Conservation (phyloP, 495 filamentous ascomycete species). For the Letharia lupina region DNA sequence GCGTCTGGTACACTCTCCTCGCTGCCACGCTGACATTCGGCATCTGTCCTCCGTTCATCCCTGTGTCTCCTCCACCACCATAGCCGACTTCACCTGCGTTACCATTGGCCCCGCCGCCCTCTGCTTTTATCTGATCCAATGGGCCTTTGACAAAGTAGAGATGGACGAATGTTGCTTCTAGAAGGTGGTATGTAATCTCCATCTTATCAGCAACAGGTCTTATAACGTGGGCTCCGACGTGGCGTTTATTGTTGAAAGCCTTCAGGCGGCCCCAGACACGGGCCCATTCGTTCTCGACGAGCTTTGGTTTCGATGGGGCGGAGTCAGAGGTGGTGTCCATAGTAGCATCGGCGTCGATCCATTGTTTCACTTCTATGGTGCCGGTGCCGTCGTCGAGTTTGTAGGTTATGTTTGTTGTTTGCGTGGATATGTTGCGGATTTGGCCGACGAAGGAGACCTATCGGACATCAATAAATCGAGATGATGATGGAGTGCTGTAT, state of each 20-base stretch:
- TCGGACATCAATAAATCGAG: constrained; percentile 11
- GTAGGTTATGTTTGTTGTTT: constrained; percentile 86
- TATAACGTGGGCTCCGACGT: constrained; percentile 73
- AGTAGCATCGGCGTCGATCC: constrained; percentile 60
- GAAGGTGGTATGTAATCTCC: constrained; percentile 80
- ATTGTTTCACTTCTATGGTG: constrained; percentile 84
- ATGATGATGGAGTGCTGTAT: constrained; percentile 16
- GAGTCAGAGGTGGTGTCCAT: constrained; percentile 38
- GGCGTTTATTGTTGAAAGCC: constrained; percentile 66
- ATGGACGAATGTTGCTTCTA: constrained; percentile 83
- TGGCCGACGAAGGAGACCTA: constrained; percentile 81
- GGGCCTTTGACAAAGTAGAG: constrained; percentile 76
- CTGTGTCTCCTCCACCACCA: constrained; percentile 17
- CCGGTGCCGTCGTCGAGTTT: constrained; percentile 93
- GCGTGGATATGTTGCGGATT: constrained; percentile 75
- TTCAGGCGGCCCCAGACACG: constrained; percentile 74
- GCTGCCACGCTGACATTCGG: constrained; percentile 47
- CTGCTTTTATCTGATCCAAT: constrained; percentile 32
- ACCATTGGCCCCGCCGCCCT: constrained; percentile 28
- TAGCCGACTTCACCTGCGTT: constrained; percentile 29
- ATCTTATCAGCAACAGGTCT: constrained; percentile 74
- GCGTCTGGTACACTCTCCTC: constrained; percentile 56
- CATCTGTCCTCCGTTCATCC: constrained; percentile 32
- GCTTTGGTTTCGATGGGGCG: constrained; percentile 38
- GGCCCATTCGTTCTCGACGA: constrained; percentile 64